Evolutionary conservation across 1,139 yeast genomes (phyloP).

Genomic region (Debaryomyces psychrophilus): DNA sequence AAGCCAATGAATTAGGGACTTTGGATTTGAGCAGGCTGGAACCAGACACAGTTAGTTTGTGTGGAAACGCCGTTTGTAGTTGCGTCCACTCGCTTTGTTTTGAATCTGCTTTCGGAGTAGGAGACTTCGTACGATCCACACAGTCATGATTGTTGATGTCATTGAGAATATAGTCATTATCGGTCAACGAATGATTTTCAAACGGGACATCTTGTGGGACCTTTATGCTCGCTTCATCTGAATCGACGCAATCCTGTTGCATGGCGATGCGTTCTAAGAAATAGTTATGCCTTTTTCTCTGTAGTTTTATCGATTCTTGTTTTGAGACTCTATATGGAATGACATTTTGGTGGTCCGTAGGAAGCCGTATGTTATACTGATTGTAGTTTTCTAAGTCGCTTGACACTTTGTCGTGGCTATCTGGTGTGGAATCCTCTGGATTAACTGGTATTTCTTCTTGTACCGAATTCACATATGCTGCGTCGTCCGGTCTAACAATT

Average conservation of each 20-base stretch:
- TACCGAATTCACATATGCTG: neutral
- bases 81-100: neutral
- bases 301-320: neutral
- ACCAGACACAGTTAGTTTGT: neutral
- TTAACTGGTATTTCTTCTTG: neutral
- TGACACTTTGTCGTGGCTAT: neutral
- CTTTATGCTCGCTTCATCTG: constrained; percentile 13
- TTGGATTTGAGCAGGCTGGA: neutral
- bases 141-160: neutral
- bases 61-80: neutral
- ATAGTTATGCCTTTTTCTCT: constrained; percentile 19
- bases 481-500: neutral
- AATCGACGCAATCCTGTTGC: constrained; percentile 47
- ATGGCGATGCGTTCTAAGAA: constrained; percentile 40
- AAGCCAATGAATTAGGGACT: neutral
- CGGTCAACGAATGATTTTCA: neutral
- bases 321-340: constrained; percentile 2
- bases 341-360: neutral
- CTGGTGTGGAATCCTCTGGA: neutral
- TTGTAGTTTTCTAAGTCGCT: neutral
- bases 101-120: neutral
- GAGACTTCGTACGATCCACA: neutral
- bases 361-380: constrained; percentile 4
- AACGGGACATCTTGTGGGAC: neutral
- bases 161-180: neutral